Base-by-base conservation (phyloP, 2,329 filamentous ascomycete species). In the Whalleya microplaca region DNA sequence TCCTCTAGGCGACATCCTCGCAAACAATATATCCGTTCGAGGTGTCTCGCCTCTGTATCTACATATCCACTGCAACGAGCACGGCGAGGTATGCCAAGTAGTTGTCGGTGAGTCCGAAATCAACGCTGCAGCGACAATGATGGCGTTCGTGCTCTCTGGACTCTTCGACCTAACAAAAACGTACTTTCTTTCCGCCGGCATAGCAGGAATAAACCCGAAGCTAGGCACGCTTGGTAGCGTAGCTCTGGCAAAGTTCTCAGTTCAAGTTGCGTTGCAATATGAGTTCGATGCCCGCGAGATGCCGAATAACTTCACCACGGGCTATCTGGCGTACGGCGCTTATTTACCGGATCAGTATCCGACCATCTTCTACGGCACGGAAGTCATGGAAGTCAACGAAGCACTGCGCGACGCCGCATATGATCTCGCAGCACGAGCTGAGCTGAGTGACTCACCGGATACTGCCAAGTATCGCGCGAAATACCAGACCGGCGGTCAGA, bases 231-330 rank as follows among this genome's bases (percentile, higher is more conserved):
- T 89, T 3, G 84, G 83, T 44, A 81, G 82, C 41, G 88, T 90
- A 0, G 86, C 87, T 1, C 84, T 93, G 51, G 82, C 86, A 40
- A 81, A 84, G 20, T 93, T 86, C 67, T 84, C 88, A 0, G 81
- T 92, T 4, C 90, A 92, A 68, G 88, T 91, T 2, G 88, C 86
- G 0, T 76, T 92, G 51, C 89, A 92, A 71, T 90, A 91, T 62
- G 89, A 92, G 71, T 84, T 92, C 58, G 89, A 92, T 64, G 75
- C 83, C 1, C 82, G 89, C 32, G 88, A 91, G 58, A 82, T 90
- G 32, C 86, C 88, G 0, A 67, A 69, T 1, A 86, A 86, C 70
- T 91, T 81, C 73, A 75, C 80, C 0, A 89, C 87, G 0, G 88
- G 88, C 4, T 92, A 92, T 69, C 78, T 92, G 27, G 82, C 87